Percentiles rank a stretch among this genome's conserved stretches.
Evolutionary conservation across 1,284 basidiomycete species (phyloP).

Genomic region (Pseudozyma tsukubaensis): DNA sequence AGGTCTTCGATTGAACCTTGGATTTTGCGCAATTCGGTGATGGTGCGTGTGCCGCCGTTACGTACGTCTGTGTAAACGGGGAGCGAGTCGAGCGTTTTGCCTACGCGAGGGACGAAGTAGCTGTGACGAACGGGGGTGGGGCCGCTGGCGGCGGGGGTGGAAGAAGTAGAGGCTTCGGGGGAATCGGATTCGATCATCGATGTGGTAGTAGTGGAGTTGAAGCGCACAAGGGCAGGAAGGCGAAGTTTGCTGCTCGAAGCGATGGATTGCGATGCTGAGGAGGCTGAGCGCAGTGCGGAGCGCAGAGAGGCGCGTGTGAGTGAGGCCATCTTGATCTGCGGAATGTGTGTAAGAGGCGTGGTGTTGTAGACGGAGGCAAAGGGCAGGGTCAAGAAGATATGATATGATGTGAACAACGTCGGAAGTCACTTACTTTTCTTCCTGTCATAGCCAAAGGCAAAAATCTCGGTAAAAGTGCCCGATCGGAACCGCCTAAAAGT

Average conservation of each 20-base stretch:
- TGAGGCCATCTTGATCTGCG: constrained; percentile 19
- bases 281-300: constrained; percentile 9
- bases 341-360: background rate
- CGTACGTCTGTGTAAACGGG: constrained; percentile 59
- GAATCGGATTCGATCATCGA: constrained; percentile 8
- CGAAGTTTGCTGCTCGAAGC: constrained; percentile 30
- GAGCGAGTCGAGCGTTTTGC: constrained; percentile 37
- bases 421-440: background rate
- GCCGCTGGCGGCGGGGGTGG: background rate
- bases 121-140: constrained; percentile 37
- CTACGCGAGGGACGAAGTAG: constrained; percentile 60
- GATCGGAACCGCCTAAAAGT: background rate
- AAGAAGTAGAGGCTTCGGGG: background rate
- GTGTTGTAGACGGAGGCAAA: constrained; percentile 2
- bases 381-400: background rate
- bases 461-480: background rate
- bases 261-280: constrained; percentile 2
- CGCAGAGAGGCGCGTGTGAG: constrained; percentile 16
- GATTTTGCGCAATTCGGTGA: constrained; percentile 56
- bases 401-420: background rate
- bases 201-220: constrained; percentile 20
- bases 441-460: background rate
- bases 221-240: constrained; percentile 4
- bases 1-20: constrained; percentile 47
- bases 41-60: constrained; percentile 43